Evolutionary conservation across 2,329 filamentous ascomycete species (phyloP), one percentile per base, ranked within the genome.

Genomic region (Nemania sp.): DNA sequence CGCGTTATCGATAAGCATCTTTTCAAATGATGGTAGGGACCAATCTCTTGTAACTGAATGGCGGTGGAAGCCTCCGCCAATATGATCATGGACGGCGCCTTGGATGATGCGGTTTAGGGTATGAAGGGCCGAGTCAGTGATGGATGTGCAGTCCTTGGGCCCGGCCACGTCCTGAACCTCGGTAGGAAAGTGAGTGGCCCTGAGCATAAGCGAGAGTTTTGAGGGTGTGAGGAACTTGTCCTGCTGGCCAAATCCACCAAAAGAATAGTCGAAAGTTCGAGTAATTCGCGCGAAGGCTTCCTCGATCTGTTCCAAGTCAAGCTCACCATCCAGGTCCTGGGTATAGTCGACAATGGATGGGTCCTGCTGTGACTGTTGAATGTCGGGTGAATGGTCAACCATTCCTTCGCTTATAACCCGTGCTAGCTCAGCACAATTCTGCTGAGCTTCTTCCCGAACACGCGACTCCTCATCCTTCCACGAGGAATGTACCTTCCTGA

Each of bases 11-110:
- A 93, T 94, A 10, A 98, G 87, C 87, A 98, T 94, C 83, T 98
- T 98, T 82, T 99, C 96, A 74, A 98, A 99, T 78, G 97, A 94
- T 11, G 96, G 96, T 54, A 98, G 83, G 70, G 92, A 93, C 96
- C 96, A 99, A 80, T 98, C 93, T 15, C 89, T 84, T 0, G 95
- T 98, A 7, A 97, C 92, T 15, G 93, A 97, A 78, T 97, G 98
- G 59, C 95, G 88, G 41, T 85, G 82, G 72, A 89, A 89, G 3
- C 87, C 87, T 6, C 82, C 83, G 1, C 86, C 85, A 8, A 89
- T 77, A 64, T 89, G 87, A 67, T 89, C 87, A 60, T 84, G 81
- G 68, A 89, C 74, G 4, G 84, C 86, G 57, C 87, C 84, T 57
- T 86, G 82, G 1, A 83, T 81, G 15, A 98, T 96, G 66, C 89